Evolutionary conservation across 2,329 filamentous ascomycete genomes (phyloP).

Genomic region (Periglandula ipomoeae): DNA sequence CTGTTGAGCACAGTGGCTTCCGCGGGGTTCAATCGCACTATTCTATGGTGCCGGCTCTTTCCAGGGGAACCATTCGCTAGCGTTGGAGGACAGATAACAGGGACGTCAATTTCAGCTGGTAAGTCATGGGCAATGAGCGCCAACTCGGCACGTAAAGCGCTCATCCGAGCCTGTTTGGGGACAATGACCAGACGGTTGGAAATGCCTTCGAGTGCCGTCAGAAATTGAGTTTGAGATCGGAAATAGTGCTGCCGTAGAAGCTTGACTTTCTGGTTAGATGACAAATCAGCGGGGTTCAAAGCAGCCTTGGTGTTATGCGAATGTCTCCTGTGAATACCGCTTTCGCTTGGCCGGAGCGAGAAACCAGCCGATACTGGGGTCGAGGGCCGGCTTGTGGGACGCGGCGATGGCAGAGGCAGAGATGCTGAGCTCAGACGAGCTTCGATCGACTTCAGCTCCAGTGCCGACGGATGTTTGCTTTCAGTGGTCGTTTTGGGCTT

Average conservation of each 20-base stretch:
- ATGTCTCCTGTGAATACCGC: conserved; percentile 44
- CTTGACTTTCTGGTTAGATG: conserved; percentile 57
- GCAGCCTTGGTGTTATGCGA: conserved; percentile 51
- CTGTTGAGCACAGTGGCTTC: conserved; percentile 81
- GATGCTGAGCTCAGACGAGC: conserved; percentile 60
- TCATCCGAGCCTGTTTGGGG: conserved; percentile 71
- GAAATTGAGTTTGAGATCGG: conserved; percentile 68
- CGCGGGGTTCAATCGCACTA: conserved; percentile 73
- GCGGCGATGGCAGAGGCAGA: conserved; percentile 52
- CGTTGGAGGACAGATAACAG: conserved; percentile 69
- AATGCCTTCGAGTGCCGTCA: conserved; percentile 73
- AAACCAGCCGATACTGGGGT: conserved; percentile 50
- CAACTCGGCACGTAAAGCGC: conserved; percentile 70
- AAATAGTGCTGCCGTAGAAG: conserved; percentile 76
- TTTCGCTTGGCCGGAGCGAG: conserved; percentile 34
- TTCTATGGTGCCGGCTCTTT: conserved; percentile 70
- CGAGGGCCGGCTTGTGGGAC: conserved; percentile 39
- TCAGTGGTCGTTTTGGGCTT: conserved; percentile 26
- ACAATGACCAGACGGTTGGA: conserved; percentile 77
- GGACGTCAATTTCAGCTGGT: conserved; percentile 76
- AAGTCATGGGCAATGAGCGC: conserved; percentile 73
- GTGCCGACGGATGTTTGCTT: conserved; percentile 35
- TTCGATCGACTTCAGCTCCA: conserved; percentile 46
- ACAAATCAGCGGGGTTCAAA: conserved; percentile 52
- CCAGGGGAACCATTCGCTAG: conserved; percentile 64